Base-by-base conservation (phyloP, 345 rosid genomes). In the Hevea brasiliensis region DNA sequence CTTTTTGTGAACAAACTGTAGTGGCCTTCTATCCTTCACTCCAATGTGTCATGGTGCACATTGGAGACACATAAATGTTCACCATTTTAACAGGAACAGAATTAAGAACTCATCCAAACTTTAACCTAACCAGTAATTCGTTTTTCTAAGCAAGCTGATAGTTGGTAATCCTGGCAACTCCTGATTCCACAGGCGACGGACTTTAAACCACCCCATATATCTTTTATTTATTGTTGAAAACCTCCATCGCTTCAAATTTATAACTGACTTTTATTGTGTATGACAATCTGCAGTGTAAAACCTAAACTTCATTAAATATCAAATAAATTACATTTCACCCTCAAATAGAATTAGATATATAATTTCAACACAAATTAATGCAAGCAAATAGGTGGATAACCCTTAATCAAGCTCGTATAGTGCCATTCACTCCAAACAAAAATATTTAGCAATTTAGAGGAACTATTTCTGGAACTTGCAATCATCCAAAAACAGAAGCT, bases 291-390 rank as follows among this genome's bases (percentile, higher is more conserved):
- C 11, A 50, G 40, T 51, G 27, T 32, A 23, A n/a, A 68, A 41
- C 45, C 32, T 54, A 35, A 8, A 41, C 48, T 23, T 9, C 27
- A 37, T 55, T 9, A 68, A 37, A 55, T 20, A 42, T 8, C 4
- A 17, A 29, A 13, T 11, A 68, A 12, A 37, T 24, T 24, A 58
- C 4, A 26, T 42, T 47, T 70, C 21, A 3, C 24, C 59, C 71
- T 67, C 17, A 40, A 35, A 4, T 29, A 15, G 18, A 41, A 57
- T 24, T 7, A 60, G 63, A 40, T n/a, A 50, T 23, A 23, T 13
- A 47, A 61, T n/a, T 56, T 62, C 69, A 64, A 48, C 70, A 51
- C n/a, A 51, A 68, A 55, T 21, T 51, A 53, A 40, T 32, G 8
- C 12, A 48, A 32, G n/a, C n/a, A n/a, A n/a, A n/a, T n/a, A 12